These are phyloP conservation scores for Thelonectria olida DNA, from an alignment of 2,329 filamentous ascomycete genomes.

Conservation along the genomic window DNA sequence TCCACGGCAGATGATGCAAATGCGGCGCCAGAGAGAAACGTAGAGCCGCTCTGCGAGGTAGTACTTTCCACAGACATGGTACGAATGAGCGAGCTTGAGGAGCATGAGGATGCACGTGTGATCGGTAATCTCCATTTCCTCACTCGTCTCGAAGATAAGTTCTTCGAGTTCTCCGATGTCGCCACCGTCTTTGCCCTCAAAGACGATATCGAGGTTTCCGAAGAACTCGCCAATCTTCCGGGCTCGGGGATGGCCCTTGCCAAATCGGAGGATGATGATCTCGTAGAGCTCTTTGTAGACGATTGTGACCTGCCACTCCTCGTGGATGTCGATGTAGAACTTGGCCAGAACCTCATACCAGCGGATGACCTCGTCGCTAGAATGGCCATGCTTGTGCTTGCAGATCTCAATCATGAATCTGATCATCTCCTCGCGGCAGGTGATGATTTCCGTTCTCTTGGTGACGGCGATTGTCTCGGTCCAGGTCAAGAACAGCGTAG, in stretches of 20 bases:
- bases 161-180: slow-evolving; percentile 43
- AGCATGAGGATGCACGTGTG: slow-evolving; percentile 46
- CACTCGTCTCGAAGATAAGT: slow-evolving; percentile 47
- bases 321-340: slow-evolving; percentile 48
- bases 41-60: slow-evolving; percentile 50
- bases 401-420: slow-evolving; percentile 49
- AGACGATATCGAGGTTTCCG: slow-evolving; percentile 45
- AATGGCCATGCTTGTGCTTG: slow-evolving; percentile 45
- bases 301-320: slow-evolving; percentile 44
- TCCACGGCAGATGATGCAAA: slow-evolving; percentile 44
- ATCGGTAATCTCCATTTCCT: slow-evolving; percentile 45
- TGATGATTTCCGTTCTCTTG: slow-evolving; percentile 46
- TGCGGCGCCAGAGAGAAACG: slow-evolving; percentile 50
- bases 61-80: slow-evolving; percentile 44
- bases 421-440: slow-evolving; percentile 50
- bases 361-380: slow-evolving; percentile 47
- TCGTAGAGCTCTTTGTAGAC: slow-evolving; percentile 47
- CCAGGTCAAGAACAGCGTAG: slow-evolving; percentile 46
- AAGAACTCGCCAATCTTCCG: slow-evolving; percentile 43
- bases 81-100: slow-evolving; percentile 46
- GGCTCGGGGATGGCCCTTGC: slow-evolving; percentile 44
- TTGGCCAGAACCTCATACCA: slow-evolving; percentile 49
- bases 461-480: slow-evolving; percentile 48
- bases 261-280: slow-evolving; percentile 44
- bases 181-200: slow-evolving; percentile 39